Evolutionary conservation across 257 asterid genomes (phyloP).

Genomic region (Ligustrum vulgare): DNA sequence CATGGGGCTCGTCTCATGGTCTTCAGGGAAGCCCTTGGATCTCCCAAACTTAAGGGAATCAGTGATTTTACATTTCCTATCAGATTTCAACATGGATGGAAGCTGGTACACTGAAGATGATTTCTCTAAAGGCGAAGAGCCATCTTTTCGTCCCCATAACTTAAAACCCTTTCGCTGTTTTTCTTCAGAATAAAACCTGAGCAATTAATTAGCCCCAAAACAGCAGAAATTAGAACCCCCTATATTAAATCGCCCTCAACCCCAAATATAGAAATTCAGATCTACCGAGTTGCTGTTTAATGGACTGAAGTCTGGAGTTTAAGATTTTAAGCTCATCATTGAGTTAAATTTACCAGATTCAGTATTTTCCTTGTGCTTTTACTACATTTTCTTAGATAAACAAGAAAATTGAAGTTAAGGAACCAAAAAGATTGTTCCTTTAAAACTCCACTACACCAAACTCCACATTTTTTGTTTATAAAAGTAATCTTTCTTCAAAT

Average conservation of each 20-base stretch:
- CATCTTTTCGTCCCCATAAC: constrained; percentile 54
- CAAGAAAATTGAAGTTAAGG: not conserved
- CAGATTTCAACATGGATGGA: constrained; percentile 40
- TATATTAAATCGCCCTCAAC: not conserved
- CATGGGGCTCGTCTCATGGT: constrained; percentile 54
- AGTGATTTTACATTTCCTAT: constrained; percentile 42
- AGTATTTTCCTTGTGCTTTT: constrained; percentile 2
- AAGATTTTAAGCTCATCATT: not conserved
- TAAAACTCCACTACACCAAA: constrained; percentile 22
- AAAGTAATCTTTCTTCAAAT: not conserved
- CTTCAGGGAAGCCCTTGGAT: constrained; percentile 57
- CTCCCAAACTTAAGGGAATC: constrained; percentile 56
- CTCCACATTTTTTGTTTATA: constrained; percentile 19
- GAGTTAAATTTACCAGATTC: not conserved
- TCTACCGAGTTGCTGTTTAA: not conserved
- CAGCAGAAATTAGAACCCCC: constrained; percentile 28
- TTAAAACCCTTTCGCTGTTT: constrained; percentile 46
- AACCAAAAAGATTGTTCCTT: constrained; percentile 15
- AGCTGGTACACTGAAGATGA: constrained; percentile 45
- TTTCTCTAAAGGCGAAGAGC: constrained; percentile 39
- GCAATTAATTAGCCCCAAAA: constrained; percentile 27
- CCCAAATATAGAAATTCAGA: not conserved
- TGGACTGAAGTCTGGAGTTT: constrained; percentile 11
- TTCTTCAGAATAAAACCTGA: constrained; percentile 77
- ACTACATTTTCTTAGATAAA: constrained; percentile 1